These are phyloP conservation scores for Cynara cardunculus DNA, from an alignment of 129 eudicot species.

Conservation along the genomic window DNA sequence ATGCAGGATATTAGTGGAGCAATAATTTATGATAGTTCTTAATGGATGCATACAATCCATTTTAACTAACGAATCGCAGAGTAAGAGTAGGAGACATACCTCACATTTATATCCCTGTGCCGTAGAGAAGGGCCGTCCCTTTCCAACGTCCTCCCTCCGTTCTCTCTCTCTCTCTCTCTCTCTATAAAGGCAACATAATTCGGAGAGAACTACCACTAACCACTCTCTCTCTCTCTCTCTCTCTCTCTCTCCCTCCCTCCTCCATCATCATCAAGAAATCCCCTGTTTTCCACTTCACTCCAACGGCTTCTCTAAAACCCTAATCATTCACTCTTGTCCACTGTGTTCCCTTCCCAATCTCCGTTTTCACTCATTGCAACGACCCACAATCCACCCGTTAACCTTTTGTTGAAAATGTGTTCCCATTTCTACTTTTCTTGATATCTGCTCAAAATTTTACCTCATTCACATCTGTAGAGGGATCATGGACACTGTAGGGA, in stretches of 20 bases:
- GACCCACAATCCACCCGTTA: background rate
- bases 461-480: background rate
- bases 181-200: conserved; percentile 31
- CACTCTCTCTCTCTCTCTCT: background rate
- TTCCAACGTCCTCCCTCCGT: background rate
- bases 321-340: conserved; percentile 35
- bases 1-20: too few relatives aligned
- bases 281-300: conserved; percentile 40
- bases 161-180: conserved; percentile 1
- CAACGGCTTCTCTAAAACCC: conserved; percentile 19
- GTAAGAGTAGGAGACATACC: background rate
- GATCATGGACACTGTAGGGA: conserved; percentile 4
- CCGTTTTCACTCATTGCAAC: conserved; percentile 30
- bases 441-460: background rate
- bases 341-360: conserved; percentile 30
- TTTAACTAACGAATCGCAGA: too few relatives aligned
- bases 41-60: too few relatives aligned
- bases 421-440: background rate
- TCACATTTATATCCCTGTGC: conserved; percentile 3
- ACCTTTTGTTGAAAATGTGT: conserved; percentile 22
- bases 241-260: conserved; percentile 12
- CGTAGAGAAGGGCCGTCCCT: conserved; percentile 12
- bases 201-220: conserved; percentile 15
- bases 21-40: too few relatives aligned
- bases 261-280: conserved; percentile 10